These are phyloP conservation scores for Pseudocercospora ulei DNA, from an alignment of 2,329 filamentous ascomycete genomes.

Conservation along the genomic window DNA sequence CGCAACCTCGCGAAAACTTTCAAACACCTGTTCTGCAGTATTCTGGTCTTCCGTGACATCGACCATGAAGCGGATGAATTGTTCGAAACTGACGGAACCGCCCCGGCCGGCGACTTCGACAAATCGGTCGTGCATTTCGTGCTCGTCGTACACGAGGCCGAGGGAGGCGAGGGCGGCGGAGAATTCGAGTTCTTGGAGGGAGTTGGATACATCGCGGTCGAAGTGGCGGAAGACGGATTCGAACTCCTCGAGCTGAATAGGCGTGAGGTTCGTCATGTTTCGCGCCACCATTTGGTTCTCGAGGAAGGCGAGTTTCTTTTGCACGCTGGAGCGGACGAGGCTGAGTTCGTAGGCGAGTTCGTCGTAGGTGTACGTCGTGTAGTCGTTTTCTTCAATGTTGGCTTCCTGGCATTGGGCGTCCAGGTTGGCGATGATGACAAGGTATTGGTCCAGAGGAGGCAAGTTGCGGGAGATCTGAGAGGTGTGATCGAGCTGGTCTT, in stretches of 20 bases:
- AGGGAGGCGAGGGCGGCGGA: slow-evolving; percentile 90
- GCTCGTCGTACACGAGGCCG: slow-evolving; percentile 89
- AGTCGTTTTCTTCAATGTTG: slow-evolving; percentile 98
- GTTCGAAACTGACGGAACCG: slow-evolving; percentile 79
- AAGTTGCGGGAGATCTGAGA: slow-evolving; percentile 75
- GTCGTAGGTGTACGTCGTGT: slow-evolving; percentile 98
- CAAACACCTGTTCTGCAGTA: slow-evolving; percentile 95
- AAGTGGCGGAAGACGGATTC: slow-evolving; percentile 98
- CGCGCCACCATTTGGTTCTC: slow-evolving; percentile 98
- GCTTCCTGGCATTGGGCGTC: slow-evolving; percentile 87
- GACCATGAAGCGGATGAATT: slow-evolving; percentile 99
- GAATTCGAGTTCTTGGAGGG: slow-evolving; percentile 86
- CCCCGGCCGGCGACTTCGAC: slow-evolving; percentile 63
- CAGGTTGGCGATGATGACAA: slow-evolving; percentile 74
- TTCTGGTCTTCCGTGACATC: slow-evolving; percentile 98
- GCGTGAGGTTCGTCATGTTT: slow-evolving; percentile 97
- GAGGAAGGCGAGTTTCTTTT: slow-evolving; percentile 91
- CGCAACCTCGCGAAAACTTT: slow-evolving; percentile 92
- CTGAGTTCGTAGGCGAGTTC: slow-evolving; percentile 89
- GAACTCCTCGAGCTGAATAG: slow-evolving; percentile 96
- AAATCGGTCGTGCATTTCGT: slow-evolving; percentile 97
- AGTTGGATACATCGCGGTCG: slow-evolving; percentile 84
- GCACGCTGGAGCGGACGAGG: slow-evolving; percentile 80
- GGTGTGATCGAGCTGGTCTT: slow-evolving; percentile 85
- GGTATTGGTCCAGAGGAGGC: slow-evolving; percentile 78